Evolutionary conservation across 371 early-diverging fungal species (phyloP).

Genomic region (Quaeritorhiza haematococci): DNA sequence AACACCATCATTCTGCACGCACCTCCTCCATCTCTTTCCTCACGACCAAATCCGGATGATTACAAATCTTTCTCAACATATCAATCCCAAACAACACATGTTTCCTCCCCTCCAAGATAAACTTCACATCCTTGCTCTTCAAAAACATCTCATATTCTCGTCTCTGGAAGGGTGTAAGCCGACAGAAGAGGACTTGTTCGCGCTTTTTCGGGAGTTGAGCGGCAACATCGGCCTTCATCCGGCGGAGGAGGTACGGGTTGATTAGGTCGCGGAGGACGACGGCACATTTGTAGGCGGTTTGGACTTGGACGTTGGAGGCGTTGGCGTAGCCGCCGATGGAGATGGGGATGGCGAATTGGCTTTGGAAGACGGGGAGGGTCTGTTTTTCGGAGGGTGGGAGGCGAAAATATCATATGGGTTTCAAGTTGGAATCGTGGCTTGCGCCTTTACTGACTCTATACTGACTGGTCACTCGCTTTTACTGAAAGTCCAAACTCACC

Average conservation of each 20-base stretch:
- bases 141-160: constrained; percentile 74
- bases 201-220: constrained; percentile 85
- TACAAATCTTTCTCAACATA: constrained; percentile 93
- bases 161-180: constrained; percentile 75
- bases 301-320: constrained; percentile 81
- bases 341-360: constrained; percentile 89
- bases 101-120: constrained; percentile 74
- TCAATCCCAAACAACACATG: constrained; percentile 91
- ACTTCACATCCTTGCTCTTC: constrained; percentile 54
- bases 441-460: no score
- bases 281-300: constrained; percentile 90
- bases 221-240: constrained; percentile 93
- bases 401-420: not conserved
- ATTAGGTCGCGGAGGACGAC: constrained; percentile 86
- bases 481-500: constrained; percentile 28
- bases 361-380: constrained; percentile 87
- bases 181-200: constrained; percentile 92
- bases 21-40: constrained; percentile 4
- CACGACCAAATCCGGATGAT: constrained; percentile 85
- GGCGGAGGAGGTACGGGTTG: constrained; percentile 86
- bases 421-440: no score
- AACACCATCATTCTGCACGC: not conserved
- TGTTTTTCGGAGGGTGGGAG: constrained; percentile 7
- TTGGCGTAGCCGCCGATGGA: constrained; percentile 88
- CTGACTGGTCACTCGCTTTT: no score